Conservation (phyloP, 1,284 basidiomycete genomes). For the Trichosporon asahii region DNA sequence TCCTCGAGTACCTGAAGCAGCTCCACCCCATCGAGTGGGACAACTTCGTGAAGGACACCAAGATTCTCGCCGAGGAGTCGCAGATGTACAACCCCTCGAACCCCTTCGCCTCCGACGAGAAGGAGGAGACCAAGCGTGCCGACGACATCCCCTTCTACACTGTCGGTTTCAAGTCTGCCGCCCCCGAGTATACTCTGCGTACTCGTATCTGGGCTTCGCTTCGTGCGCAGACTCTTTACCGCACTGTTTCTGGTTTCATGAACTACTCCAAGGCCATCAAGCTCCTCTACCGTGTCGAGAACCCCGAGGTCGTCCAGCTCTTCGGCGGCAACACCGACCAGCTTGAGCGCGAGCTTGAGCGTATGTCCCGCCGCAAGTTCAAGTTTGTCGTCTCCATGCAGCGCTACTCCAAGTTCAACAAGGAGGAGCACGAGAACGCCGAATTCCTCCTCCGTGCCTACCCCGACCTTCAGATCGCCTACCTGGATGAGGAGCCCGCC, state of each 20-base stretch:
- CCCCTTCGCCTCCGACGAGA: conserved; percentile 77
- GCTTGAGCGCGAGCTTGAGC: conserved; percentile 92
- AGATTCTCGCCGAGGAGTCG: conserved; percentile 95
- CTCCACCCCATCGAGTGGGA: conserved; percentile 98
- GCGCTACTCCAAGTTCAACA: conserved; percentile 98
- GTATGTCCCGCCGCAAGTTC: conserved; percentile 97
- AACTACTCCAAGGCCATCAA: conserved; percentile 99
- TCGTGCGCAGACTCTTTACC: conserved; percentile 95
- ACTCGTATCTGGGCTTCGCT: conserved; percentile 99
- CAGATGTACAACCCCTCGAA: conserved; percentile 70
- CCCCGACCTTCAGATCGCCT: conserved; percentile 96
- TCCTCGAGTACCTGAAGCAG: conserved; percentile 96
- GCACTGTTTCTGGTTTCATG: conserved; percentile 99
- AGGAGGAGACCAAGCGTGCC: conserved; percentile 70
- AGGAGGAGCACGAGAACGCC: conserved; percentile 98
- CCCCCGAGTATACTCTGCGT: conserved; percentile 95
- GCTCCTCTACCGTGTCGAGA: conserved; percentile 97
- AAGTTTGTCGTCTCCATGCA: conserved; percentile 99
- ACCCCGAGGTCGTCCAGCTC: conserved; percentile 95
- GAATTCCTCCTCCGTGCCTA: conserved; percentile 98
- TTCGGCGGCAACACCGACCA: conserved; percentile 98
- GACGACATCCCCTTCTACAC: conserved; percentile 98
- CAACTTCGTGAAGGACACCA: conserved; percentile 99
- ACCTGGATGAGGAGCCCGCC: conserved; percentile 91
- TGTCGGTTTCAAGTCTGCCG: conserved; percentile 98